Conservation (phyloP, 2,329 filamentous ascomycete species). For the Claviceps sorghi region DNA sequence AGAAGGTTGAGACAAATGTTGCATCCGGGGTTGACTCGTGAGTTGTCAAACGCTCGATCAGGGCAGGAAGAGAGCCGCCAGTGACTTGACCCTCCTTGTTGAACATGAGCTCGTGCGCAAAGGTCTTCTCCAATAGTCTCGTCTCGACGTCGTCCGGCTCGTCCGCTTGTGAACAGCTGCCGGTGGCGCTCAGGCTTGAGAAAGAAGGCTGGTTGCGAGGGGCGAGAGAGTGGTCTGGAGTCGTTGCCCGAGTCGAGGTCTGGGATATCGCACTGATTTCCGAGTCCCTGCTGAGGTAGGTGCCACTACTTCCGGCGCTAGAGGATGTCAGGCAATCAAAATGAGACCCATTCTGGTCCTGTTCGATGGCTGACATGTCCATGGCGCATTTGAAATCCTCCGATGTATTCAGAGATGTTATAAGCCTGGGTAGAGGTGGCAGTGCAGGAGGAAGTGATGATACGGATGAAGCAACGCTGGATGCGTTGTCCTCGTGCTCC, state of each 20-base stretch:
- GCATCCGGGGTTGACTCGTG: constrained; percentile 87
- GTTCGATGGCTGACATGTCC: constrained; percentile 32
- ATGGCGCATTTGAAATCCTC: constrained; percentile 29
- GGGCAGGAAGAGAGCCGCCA: constrained; percentile 74
- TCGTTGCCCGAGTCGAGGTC: constrained; percentile 76
- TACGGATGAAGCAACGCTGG: constrained; percentile 30
- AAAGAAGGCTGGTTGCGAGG: constrained; percentile 47
- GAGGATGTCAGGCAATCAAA: constrained; percentile 60
- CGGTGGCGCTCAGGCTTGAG: constrained; percentile 52
- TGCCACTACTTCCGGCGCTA: constrained; percentile 64
- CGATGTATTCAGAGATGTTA: constrained; percentile 31
- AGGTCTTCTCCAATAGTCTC: constrained; percentile 80
- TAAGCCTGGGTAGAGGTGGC: constrained; percentile 43
- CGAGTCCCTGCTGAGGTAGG: constrained; percentile 66
- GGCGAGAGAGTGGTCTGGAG: constrained; percentile 50
- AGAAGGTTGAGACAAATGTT: constrained; percentile 87
- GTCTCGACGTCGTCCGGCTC: constrained; percentile 68
- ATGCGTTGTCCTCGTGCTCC: constrained; percentile 25
- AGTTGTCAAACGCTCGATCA: constrained; percentile 88
- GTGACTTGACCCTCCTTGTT: constrained; percentile 94
- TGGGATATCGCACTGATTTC: constrained; percentile 68
- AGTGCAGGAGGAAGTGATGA: constrained; percentile 33
- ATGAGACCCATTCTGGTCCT: constrained; percentile 39
- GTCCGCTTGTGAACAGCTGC: constrained; percentile 53
- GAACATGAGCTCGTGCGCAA: constrained; percentile 76